Percentiles rank a stretch among this genome's conserved stretches.
phyloP scores from a whole-genome alignment of 768 basidiomycete genomes.

The Mycena chlorophos region DNA sequence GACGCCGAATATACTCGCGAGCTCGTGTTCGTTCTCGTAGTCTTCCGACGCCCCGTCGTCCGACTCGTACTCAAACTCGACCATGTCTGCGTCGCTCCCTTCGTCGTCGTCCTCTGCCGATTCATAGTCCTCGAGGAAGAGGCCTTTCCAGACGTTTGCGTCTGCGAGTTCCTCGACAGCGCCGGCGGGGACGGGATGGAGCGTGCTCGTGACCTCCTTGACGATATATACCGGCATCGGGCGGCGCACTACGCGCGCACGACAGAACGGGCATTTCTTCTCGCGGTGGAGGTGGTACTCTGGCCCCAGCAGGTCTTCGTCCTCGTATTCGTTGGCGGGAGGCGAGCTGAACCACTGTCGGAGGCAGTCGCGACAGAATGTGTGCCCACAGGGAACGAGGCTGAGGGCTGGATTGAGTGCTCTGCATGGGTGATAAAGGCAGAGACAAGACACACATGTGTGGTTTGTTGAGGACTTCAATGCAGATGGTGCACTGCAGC shows the following conservation, averaged over 20 bases:
- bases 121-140: conserved; percentile 54
- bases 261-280: conserved; percentile 76
- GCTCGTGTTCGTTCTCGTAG: too few species aligned
- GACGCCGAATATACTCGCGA: too few species aligned
- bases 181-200: conserved; percentile 30
- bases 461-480: conserved; percentile 65
- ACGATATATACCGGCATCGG: conserved; percentile 72
- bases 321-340: conserved; percentile 43
- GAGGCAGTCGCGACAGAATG: conserved; percentile 71
- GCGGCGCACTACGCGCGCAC: conserved; percentile 53
- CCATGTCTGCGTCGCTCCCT: neutral
- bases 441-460: conserved; percentile 53
- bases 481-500: conserved; percentile 76
- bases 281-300: conserved; percentile 55
- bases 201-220: conserved; percentile 53
- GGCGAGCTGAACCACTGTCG: conserved; percentile 79
- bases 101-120: conserved; percentile 30
- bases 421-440: conserved; percentile 4
- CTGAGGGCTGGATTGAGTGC: conserved; percentile 39
- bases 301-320: conserved; percentile 40
- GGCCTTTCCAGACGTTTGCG: conserved; percentile 69
- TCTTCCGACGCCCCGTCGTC: too few species aligned
- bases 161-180: conserved; percentile 36
- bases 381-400: conserved; percentile 74
- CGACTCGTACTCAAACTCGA: neutral